A percentile compares a stretch with the other conserved stretches of the same genome.
phyloP scores from a whole-genome alignment of 208 protist genomes.

The Trypanosoma cruzi region DNA sequence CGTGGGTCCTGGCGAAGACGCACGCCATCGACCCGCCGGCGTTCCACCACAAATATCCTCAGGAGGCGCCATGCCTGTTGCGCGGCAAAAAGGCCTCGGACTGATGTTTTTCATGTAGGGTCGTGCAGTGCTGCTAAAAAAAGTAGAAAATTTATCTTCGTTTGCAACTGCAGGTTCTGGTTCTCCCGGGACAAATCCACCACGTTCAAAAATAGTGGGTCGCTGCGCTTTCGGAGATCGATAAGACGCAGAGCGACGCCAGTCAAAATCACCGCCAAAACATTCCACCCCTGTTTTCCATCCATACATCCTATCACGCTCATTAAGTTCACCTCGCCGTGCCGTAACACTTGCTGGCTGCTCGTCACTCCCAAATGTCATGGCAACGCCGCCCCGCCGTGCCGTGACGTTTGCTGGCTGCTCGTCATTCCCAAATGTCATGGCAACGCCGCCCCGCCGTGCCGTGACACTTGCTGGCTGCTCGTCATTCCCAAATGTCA shows the following conservation, averaged over 20 bases:
- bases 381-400: constrained; percentile 23
- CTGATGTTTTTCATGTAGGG: background rate
- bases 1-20: constrained; percentile 1
- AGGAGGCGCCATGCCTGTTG: background rate
- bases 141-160: background rate
- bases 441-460: no score
- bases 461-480: no score
- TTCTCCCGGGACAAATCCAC: background rate
- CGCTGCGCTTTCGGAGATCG: constrained; percentile 15
- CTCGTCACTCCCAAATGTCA: constrained; percentile 11
- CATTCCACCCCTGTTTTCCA: constrained; percentile 5
- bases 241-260: constrained; percentile 9
- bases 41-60: background rate
- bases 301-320: background rate
- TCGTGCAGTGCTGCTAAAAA: background rate
- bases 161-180: background rate
- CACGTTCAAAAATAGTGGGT: constrained; percentile 2
- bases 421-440: no score
- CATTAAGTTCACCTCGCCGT: background rate
- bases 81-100: background rate
- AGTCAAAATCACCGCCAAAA: background rate
- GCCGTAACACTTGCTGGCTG: no score
- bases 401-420: no score
- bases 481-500: no score
- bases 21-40: background rate